phyloP scores from a whole-genome alignment of 73 alveolate genomes.

The Uronychia binucleata region DNA sequence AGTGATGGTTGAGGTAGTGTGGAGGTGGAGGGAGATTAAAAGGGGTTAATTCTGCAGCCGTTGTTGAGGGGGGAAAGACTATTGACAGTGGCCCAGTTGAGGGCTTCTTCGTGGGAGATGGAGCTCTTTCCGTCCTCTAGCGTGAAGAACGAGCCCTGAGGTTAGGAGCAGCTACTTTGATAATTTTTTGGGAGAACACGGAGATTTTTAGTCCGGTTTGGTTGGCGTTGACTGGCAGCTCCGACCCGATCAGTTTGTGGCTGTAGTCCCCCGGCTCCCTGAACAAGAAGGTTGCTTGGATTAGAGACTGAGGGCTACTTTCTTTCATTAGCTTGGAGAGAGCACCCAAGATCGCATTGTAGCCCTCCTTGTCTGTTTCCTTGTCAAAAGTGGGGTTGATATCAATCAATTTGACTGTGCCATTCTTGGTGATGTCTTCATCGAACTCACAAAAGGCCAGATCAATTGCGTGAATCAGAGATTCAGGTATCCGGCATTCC shows the following conservation, averaged over 20 bases:
- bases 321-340: too few relatives aligned
- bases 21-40: too few relatives aligned
- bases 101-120: slow-evolving; percentile 53
- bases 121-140: slow-evolving; percentile 61
- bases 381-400: background rate
- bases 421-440: background rate
- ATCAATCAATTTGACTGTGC: background rate
- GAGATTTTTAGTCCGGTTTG: background rate
- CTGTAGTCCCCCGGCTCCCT: slow-evolving; percentile 42
- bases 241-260: background rate
- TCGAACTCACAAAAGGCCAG: background rate
- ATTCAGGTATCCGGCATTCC: background rate
- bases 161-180: background rate
- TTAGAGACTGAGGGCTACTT: background rate
- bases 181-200: background rate
- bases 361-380: background rate
- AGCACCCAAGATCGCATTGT: background rate
- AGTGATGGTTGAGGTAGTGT: too few relatives aligned
- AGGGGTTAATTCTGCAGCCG: slow-evolving; percentile 67
- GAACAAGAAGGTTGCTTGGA: slow-evolving; percentile 2
- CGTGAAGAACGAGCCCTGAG: slow-evolving; percentile 34
- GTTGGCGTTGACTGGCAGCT: slow-evolving; percentile 2
- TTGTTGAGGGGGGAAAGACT: slow-evolving; percentile 59
- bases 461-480: background rate
- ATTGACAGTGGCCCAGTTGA: slow-evolving; percentile 57